These are phyloP conservation scores for Tolypocladium album DNA, from an alignment of 2,329 filamentous ascomycete genomes.

Conservation along the genomic window DNA sequence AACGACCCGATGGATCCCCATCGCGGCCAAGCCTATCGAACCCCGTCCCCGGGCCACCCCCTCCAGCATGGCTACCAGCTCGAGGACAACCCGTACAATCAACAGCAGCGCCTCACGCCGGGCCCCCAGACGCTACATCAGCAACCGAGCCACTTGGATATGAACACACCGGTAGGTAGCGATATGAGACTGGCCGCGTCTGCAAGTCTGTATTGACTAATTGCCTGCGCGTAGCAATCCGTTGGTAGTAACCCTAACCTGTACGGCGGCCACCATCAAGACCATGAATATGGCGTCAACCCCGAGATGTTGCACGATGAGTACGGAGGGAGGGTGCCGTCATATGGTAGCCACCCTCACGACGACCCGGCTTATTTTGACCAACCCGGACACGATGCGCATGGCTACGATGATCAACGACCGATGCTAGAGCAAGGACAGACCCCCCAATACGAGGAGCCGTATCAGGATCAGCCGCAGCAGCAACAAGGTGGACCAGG, in stretches of 20 bases:
- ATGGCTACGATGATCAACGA: conserved; percentile 57
- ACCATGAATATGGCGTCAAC: conserved; percentile 62
- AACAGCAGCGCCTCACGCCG: conserved; percentile 25
- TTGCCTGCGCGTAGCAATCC: conserved; percentile 31
- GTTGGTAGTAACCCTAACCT: conserved; percentile 41
- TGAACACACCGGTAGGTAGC: conserved; percentile 71
- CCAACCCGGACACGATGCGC: conserved; percentile 22
- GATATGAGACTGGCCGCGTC: neutral
- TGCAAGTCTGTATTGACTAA: neutral
- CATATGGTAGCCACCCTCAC: conserved; percentile 59
- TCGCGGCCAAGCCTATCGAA: conserved; percentile 38
- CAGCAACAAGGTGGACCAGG: conserved; percentile 21
- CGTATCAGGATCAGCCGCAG: conserved; percentile 32
- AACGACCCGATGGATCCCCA: conserved; percentile 47
- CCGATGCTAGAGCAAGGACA: conserved; percentile 62
- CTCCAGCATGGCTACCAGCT: conserved; percentile 69
- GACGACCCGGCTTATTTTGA: conserved; percentile 48
- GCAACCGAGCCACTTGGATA: conserved; percentile 56
- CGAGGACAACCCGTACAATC: conserved; percentile 66
- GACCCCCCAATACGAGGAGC: conserved; percentile 29
- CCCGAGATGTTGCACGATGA: conserved; percentile 77
- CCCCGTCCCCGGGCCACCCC: conserved; percentile 69
- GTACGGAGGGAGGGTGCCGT: conserved; percentile 7
- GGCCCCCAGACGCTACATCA: conserved; percentile 13
- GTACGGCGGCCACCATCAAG: conserved; percentile 30